Conservation (phyloP, 371 early-diverging fungal species). For the Lichtheimia corymbifera region DNA sequence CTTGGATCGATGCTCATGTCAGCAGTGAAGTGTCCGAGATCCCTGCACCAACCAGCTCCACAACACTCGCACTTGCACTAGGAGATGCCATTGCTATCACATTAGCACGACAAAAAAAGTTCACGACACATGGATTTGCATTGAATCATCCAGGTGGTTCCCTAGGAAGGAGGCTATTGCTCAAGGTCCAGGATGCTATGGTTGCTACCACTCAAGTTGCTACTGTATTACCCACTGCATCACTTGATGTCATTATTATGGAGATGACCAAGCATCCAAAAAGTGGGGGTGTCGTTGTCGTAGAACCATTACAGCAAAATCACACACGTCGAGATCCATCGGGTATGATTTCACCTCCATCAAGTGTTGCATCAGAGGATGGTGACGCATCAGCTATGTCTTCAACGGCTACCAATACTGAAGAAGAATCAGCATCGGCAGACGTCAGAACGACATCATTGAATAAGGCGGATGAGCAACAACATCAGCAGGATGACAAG, state of each 20-base stretch:
- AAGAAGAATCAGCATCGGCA: not conserved
- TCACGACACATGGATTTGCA: conserved; percentile 58
- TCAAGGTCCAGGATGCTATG: conserved; percentile 42
- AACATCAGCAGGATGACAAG: not conserved
- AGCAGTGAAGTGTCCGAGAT: conserved; percentile 48
- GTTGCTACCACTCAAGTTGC: conserved; percentile 29
- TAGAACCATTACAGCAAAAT: conserved; percentile 4
- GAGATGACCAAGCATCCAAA: conserved; percentile 47
- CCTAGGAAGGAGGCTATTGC: conserved; percentile 45
- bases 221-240: conserved; percentile 23
- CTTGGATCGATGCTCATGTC: conserved; percentile 63
- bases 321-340: not conserved
- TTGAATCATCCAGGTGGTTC: conserved; percentile 68
- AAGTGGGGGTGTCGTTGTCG: conserved; percentile 42
- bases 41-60: conserved; percentile 65
- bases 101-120: conserved; percentile 47
- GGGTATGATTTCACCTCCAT: conserved; percentile 5
- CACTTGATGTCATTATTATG: conserved; percentile 46
- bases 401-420: no score
- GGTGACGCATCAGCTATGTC: not conserved
- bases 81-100: conserved; percentile 65
- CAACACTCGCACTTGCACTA: conserved; percentile 60
- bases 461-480: conserved; percentile 3
- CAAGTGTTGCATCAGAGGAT: conserved; percentile 16
- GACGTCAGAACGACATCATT: conserved; percentile 11